A percentile compares a stretch with the other conserved stretches of the same genome.
These are phyloP conservation scores for Galerina marginata DNA, from an alignment of 768 basidiomycete genomes.

Conservation along the genomic window DNA sequence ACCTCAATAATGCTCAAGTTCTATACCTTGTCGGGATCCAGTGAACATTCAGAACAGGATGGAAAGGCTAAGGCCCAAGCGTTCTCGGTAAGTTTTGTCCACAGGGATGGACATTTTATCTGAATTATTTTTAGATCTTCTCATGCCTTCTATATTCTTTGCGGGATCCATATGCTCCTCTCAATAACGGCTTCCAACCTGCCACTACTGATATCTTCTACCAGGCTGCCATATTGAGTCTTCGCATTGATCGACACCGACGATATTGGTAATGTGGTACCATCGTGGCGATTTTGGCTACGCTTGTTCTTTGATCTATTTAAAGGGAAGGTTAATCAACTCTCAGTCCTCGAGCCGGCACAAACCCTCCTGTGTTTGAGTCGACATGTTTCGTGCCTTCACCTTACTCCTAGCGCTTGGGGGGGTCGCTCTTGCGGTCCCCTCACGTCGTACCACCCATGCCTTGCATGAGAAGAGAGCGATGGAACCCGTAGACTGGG, in stretches of 20 bases:
- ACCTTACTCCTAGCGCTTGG: slow-evolving; percentile 8
- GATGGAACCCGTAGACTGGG: slow-evolving; percentile 33
- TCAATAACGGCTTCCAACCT: slow-evolving; percentile 1
- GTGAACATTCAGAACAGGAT: no score
- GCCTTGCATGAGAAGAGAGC: slow-evolving; percentile 35
- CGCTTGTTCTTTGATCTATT: slow-evolving; percentile 18
- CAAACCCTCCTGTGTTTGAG: slow-evolving; percentile 1
- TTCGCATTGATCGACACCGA: slow-evolving; percentile 14
- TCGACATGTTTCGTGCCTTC: slow-evolving; percentile 7
- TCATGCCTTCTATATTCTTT: slow-evolving; percentile 12
- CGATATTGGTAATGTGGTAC: slow-evolving; percentile 2
- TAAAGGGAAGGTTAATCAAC: slow-evolving; percentile 4
- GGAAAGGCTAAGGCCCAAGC: not conserved
- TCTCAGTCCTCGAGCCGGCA: not conserved
- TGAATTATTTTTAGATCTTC: slow-evolving; percentile 15
- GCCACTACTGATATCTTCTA: slow-evolving; percentile 9
- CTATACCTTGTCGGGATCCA: not conserved
- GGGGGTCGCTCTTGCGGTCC: slow-evolving; percentile 20
- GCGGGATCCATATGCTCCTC: slow-evolving; percentile 16
- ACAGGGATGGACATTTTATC: not conserved
- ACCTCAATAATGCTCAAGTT: not conserved
- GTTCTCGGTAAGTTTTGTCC: not conserved
- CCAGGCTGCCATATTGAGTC: slow-evolving; percentile 16
- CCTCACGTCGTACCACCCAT: slow-evolving; percentile 28
- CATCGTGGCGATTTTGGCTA: slow-evolving; percentile 12